phyloP scores from a whole-genome alignment of 2,329 filamentous ascomycete genomes.

The Blastomyces parvus region DNA sequence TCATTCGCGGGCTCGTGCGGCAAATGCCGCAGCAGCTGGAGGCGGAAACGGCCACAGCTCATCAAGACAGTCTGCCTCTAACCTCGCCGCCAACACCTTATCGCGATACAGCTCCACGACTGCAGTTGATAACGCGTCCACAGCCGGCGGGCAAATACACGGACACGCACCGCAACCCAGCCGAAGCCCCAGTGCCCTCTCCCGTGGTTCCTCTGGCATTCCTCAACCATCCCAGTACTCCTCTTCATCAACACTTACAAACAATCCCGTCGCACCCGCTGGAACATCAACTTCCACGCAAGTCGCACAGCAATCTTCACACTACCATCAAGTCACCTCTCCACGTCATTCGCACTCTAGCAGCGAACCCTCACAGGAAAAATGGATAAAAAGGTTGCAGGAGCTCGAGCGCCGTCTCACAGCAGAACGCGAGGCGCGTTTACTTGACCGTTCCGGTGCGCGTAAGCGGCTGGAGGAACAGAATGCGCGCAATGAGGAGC shows the following conservation, averaged over 20 bases:
- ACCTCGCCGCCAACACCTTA: slow-evolving; percentile 38
- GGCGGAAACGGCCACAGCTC: slow-evolving; percentile 20
- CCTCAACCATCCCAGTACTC: slow-evolving; percentile 28
- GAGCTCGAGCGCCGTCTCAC: slow-evolving; percentile 85
- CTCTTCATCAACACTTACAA: slow-evolving; percentile 25
- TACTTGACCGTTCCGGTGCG: slow-evolving; percentile 76
- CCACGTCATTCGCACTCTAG: slow-evolving; percentile 7
- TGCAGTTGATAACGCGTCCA: slow-evolving; percentile 25
- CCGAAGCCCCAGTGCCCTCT: slow-evolving; percentile 17
- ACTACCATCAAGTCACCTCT: slow-evolving; percentile 4
- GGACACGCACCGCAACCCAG: slow-evolving; percentile 20
- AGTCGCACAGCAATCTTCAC: slow-evolving; percentile 1
- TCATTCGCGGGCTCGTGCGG: slow-evolving; percentile 50
- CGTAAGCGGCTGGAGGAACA: slow-evolving; percentile 68
- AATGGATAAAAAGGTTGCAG: slow-evolving; percentile 75
- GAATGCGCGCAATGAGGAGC: slow-evolving; percentile 62
- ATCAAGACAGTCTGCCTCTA: slow-evolving; percentile 19
- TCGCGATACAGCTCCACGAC: slow-evolving; percentile 45
- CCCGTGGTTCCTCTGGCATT: slow-evolving; percentile 26
- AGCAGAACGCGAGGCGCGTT: slow-evolving; percentile 74
- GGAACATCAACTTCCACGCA: not conserved
- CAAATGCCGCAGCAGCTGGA: slow-evolving; percentile 32
- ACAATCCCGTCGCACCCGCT: slow-evolving; percentile 8
- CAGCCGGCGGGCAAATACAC: slow-evolving; percentile 18
- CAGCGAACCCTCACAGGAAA: slow-evolving; percentile 49